A percentile compares a stretch with the other conserved stretches of the same genome.
Evolutionary conservation across 164 flowering plant species (phyloP).

Genomic region (Warburgia ugandensis): DNA sequence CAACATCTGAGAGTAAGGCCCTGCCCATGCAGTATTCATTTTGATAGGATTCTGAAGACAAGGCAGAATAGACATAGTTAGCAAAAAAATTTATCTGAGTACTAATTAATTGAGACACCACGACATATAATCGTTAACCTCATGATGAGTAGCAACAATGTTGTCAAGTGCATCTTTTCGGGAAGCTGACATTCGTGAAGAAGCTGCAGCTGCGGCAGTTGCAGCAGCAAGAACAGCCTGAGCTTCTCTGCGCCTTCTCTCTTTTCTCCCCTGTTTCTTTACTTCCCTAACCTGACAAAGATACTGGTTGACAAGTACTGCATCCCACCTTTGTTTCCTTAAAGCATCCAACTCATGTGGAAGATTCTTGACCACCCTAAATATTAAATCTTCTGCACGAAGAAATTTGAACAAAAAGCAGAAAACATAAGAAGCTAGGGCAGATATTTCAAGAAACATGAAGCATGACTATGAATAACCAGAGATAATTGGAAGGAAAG

Average conservation of each 20-base stretch:
- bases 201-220: conserved; percentile 96
- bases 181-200: conserved; percentile 68
- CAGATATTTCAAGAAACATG: no score
- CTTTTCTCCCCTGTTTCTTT: conserved; percentile 88
- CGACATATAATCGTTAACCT: no score
- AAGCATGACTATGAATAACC: no score
- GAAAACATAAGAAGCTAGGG: no score
- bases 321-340: conserved; percentile 71
- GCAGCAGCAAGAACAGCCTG: conserved; percentile 96
- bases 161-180: conserved; percentile 80
- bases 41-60: not conserved
- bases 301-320: conserved; percentile 63
- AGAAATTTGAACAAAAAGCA: no score
- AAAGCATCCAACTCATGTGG: conserved; percentile 59
- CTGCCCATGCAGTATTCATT: conserved; percentile 24
- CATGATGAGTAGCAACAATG: conserved; percentile 30
- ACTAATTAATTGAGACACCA: no score
- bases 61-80: not conserved
- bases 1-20: conserved; percentile 35
- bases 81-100: no score
- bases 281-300: conserved; percentile 68
- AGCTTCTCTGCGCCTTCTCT: conserved; percentile 80
- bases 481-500: no score
- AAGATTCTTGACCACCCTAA: conserved; percentile 49
- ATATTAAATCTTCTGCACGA: conserved; percentile 61